phyloP scores from a whole-genome alignment of 768 basidiomycete genomes.

The Xerocomellus chrysenteron region DNA sequence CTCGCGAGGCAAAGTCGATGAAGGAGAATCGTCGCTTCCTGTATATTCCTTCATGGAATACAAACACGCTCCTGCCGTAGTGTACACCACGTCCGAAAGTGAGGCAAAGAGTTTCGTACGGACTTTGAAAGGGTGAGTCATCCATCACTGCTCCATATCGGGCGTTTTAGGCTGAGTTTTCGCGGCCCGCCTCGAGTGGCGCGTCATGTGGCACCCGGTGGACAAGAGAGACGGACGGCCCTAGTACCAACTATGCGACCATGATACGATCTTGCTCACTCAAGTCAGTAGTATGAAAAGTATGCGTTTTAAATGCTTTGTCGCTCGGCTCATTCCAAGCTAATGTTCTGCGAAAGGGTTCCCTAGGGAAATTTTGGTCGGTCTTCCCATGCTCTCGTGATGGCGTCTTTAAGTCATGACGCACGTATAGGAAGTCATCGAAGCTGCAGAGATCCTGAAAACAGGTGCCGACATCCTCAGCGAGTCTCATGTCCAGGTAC shows the following conservation, averaged over 20 bases:
- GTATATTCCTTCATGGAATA: conserved; percentile 41
- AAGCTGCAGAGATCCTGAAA: conserved; percentile 40
- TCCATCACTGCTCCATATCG: not conserved
- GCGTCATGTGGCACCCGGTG: conserved; percentile 33
- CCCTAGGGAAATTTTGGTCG: conserved; percentile 44
- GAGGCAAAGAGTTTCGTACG: conserved; percentile 42
- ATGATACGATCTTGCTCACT: conserved; percentile 42
- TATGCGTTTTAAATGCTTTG: conserved; percentile 18
- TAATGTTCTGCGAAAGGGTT: conserved; percentile 34
- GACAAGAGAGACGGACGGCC: conserved; percentile 38
- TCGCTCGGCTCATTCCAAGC: not conserved
- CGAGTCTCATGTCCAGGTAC: conserved; percentile 23
- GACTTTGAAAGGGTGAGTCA: conserved; percentile 36
- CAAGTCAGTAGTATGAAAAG: conserved; percentile 50
- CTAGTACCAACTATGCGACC: conserved; percentile 50
- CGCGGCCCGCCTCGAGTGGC: conserved; percentile 52
- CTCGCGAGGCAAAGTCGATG: not conserved
- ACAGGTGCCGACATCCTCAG: conserved; percentile 49
- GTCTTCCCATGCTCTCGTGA: not conserved
- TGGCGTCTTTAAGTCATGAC: not conserved
- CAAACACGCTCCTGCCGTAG: conserved; percentile 28
- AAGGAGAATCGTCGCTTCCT: conserved; percentile 21
- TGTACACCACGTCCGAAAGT: conserved; percentile 41
- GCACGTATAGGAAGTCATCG: conserved; percentile 42
- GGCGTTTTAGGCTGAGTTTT: not conserved